Percentiles rank a stretch among this genome's conserved stretches.
phyloP scores from a whole-genome alignment of 192 early-diverging fungal genomes.

The Funneliformis mosseae region DNA sequence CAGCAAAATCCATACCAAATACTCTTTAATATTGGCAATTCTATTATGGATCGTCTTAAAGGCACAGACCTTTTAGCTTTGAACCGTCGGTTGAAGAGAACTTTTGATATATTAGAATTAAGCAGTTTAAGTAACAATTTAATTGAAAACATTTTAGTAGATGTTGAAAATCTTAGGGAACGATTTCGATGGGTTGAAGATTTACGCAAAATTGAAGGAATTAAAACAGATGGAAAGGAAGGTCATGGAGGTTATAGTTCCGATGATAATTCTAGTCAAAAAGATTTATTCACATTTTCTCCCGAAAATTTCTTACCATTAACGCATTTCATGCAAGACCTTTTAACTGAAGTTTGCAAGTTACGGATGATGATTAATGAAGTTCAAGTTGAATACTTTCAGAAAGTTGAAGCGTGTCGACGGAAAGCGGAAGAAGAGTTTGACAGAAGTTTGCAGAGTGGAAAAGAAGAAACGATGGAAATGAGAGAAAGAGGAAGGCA shows the following conservation, averaged over 20 bases:
- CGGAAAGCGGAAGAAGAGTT: slow-evolving; percentile 56
- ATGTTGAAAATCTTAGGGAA: slow-evolving; percentile 47
- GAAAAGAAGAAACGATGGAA: neutral
- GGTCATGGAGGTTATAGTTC: slow-evolving; percentile 1
- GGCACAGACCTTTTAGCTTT: slow-evolving; percentile 55
- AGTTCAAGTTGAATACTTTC: slow-evolving; percentile 61
- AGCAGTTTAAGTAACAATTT: slow-evolving; percentile 58
- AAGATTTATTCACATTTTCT: slow-evolving; percentile 41
- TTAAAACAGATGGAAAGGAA: neutral
- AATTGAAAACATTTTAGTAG: slow-evolving; percentile 53
- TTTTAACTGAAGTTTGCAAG: slow-evolving; percentile 53
- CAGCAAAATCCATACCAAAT: slow-evolving; percentile 49
- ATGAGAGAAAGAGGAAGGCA: neutral
- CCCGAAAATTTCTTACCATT: slow-evolving; percentile 55
- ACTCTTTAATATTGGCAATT: slow-evolving; percentile 41
- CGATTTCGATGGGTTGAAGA: slow-evolving; percentile 54
- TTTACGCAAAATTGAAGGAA: slow-evolving; percentile 37
- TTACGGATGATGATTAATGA: slow-evolving; percentile 60
- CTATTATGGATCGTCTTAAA: slow-evolving; percentile 50
- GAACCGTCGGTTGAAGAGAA: slow-evolving; percentile 51
- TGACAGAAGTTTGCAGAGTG: slow-evolving; percentile 11
- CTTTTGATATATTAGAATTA: slow-evolving; percentile 61
- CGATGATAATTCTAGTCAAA: neutral
- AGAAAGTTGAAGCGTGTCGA: slow-evolving; percentile 55
- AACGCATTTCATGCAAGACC: slow-evolving; percentile 45